Evolutionary conservation across 78 protist species (phyloP), one percentile per base, ranked within the genome.

Genomic region (Tieghemostelium lacteum): DNA sequence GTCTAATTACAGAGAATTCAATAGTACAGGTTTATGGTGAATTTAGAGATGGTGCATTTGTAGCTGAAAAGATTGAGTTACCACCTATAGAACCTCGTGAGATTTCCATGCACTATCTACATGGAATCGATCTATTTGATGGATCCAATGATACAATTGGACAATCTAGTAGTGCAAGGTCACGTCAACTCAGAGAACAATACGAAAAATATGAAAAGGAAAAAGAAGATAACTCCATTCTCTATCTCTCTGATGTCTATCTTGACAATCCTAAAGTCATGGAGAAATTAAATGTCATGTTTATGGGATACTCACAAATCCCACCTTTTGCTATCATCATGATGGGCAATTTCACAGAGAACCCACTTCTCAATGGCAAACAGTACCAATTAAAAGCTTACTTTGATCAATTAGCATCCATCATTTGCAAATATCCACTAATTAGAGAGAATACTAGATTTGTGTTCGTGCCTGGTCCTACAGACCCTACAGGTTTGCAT

Each of bases 261-360:
- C 72, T 94, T 28, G 96, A 94, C 49, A 28, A 61, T 19, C 72
- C 63, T 26, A 63, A 34, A 34, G 96, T 87, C 6, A 29, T 62
- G 50, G 39, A 28, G 8, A 57, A 69, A 29, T 80, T 93, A 39
- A 60, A 67, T 14, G 17, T 20, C 20, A 20, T 93, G 22, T 86
- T 93, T 29, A 8, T 17, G 17, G 75, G 89, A 6, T 77, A 63
- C 39, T 64, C 65, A 22, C 55, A 55, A 19, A 45, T 14, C 10
- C 78, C 76, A 55, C 92, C 86, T 7, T 40, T 57, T 42, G 87
- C 80, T 36, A 67, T 93, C 37, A 58, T 93, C 0, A 54, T 93
- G n/a, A 93, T 93, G 86, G 96, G 96, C 58, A 86, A 86, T 58
- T 93, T 93, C 61, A 71, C 89, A 7, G 77, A 85, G 33, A 14